Evolutionary conservation across 75 land plant species (phyloP).

Genomic region (Pinus albicaulis): DNA sequence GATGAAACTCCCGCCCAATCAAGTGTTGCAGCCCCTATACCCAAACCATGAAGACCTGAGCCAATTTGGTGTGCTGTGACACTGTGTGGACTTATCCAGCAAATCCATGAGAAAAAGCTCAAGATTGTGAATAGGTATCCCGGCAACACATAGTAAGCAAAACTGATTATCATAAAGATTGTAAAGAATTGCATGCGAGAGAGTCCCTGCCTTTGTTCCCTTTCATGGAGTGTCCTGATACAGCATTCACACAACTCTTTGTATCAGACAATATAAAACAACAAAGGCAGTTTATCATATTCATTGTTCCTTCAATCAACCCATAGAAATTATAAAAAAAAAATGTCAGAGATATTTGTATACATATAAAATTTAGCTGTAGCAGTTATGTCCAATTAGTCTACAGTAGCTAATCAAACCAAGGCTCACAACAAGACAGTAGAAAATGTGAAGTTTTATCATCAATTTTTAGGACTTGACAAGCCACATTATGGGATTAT

Average conservation of each 20-base stretch:
- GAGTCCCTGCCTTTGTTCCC: conserved; percentile 20
- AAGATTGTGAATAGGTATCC: conserved; percentile 28
- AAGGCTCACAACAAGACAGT: too few species aligned
- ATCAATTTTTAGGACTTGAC: too few species aligned
- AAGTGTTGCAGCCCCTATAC: conserved; percentile 26
- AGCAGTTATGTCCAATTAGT: not conserved
- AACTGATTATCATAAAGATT: conserved; percentile 21
- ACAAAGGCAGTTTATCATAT: not conserved
- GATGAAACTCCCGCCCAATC: conserved; percentile 31
- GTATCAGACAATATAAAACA: not conserved
- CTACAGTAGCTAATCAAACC: too few species aligned
- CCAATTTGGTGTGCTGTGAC: conserved; percentile 31
- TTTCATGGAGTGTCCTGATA: conserved; percentile 32
- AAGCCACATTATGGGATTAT: too few species aligned
- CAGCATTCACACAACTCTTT: not conserved
- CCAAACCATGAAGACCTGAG: conserved; percentile 31
- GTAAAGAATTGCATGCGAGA: conserved; percentile 24
- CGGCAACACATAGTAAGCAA: conserved; percentile 29
- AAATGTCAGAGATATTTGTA: conserved; percentile 11
- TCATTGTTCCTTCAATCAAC: not conserved
- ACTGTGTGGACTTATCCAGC: conserved; percentile 28
- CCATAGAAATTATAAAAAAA: not conserved
- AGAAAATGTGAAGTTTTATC: too few species aligned
- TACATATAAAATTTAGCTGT: not conserved
- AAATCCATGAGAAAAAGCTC: conserved; percentile 33